These are phyloP conservation scores for Aplosporella prunicola DNA, from an alignment of 2,329 filamentous ascomycete genomes.

Conservation along the genomic window DNA sequence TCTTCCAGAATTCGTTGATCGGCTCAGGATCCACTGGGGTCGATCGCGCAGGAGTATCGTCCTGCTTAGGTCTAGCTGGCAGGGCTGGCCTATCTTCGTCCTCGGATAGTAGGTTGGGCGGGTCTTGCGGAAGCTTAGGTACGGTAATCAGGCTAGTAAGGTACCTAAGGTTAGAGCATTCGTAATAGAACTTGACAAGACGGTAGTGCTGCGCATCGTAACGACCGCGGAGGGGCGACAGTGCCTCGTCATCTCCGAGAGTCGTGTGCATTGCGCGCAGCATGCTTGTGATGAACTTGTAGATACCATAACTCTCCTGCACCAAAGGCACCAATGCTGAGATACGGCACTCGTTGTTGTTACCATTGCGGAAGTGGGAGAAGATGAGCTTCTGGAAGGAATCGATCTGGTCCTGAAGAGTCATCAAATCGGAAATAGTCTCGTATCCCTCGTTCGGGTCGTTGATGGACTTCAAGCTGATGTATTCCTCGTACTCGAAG, in stretches of 20 bases:
- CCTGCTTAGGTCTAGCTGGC: constrained; percentile 60
- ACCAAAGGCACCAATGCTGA: constrained; percentile 87
- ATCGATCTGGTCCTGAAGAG: constrained; percentile 94
- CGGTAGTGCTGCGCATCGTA: constrained; percentile 97
- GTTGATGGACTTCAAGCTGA: constrained; percentile 94
- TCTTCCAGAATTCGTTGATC: constrained; percentile 97
- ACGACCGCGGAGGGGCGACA: constrained; percentile 75
- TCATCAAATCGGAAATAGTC: constrained; percentile 94
- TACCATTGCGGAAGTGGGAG: constrained; percentile 83
- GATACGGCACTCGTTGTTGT: constrained; percentile 94
- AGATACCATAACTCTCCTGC: constrained; percentile 97
- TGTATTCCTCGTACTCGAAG: constrained; percentile 98
- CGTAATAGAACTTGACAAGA: constrained; percentile 96
- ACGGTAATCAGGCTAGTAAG: constrained; percentile 93
- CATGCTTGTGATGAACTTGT: constrained; percentile 99
- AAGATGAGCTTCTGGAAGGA: constrained; percentile 98
- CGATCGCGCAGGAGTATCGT: constrained; percentile 50
- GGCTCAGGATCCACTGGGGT: constrained; percentile 72
- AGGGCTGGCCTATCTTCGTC: constrained; percentile 69
- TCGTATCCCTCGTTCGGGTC: constrained; percentile 96
- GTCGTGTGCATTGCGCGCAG: constrained; percentile 92
- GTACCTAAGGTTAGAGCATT: constrained; percentile 95
- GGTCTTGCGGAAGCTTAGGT: constrained; percentile 88
- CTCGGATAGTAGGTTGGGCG: constrained; percentile 78
- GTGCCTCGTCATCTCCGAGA: constrained; percentile 85